Evolutionary conservation across 352 stramenopile genomes (phyloP), one percentile per base, ranked within the genome.

Genomic region (Pythium oligandrum): DNA sequence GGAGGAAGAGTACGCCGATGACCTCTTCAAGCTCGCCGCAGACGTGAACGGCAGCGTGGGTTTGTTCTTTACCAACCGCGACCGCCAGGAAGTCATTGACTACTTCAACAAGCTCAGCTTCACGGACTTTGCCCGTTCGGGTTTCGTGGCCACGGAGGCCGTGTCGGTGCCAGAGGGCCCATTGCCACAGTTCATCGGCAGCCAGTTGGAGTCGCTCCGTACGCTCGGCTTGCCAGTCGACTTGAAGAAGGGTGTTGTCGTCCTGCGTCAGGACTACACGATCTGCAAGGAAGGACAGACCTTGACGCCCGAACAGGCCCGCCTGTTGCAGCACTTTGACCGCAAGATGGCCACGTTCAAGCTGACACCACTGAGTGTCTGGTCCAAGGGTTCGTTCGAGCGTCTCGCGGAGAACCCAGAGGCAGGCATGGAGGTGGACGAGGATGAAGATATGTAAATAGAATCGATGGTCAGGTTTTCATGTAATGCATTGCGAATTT

Each of bases 1-100:
- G 37, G 94, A 98, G 64, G 96, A 98, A 59, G 97, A 98, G 71
- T 99, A 98, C 70, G 84, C 86, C 4, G 91, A 98, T 55, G 96
- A 98, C 63, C 73, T 99, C 10, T 75, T 80, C 48, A 81, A 96
- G 53, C 73, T 99, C 40, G 80, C 89, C 33, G 88, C 94, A 17
- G 85, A 95, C 47, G 70, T 98, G n/a, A 89, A 78, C 43, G 92
- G 95, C 58, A 96, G 90, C 71, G 92, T 98, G 4, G 96, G 96
- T 10, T 68, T 99, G 30, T 63, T 99, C 7, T 98, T 98, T 61
- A 99, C 96, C 48, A 98, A 85, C 66, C 88, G 90, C 63, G 66
- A 70, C 36, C 64, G 88, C 45, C 66, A 92, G n/a, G 86, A 98
- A 53, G 96, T 96, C 37, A 17, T 87, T 38, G 71, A 77, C 48